These are phyloP conservation scores for Monilinia laxa DNA, from an alignment of 2,329 filamentous ascomycete species.

Conservation along the genomic window DNA sequence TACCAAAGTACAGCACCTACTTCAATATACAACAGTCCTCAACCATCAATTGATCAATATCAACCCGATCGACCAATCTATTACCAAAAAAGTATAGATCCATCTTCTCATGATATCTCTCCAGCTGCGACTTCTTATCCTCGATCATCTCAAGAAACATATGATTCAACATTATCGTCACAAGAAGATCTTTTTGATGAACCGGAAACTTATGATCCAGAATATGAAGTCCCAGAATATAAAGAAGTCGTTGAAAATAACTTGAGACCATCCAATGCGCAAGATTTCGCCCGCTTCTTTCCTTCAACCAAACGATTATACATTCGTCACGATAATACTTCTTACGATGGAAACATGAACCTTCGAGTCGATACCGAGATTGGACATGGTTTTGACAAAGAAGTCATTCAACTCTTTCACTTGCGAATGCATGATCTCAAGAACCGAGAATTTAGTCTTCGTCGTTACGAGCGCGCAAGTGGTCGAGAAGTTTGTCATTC, in stretches of 20 bases:
- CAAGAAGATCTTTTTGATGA: constrained; percentile 54
- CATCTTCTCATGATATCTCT: constrained; percentile 30
- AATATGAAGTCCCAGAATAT: constrained; percentile 42
- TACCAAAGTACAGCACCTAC: constrained; percentile 51
- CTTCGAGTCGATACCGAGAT: constrained; percentile 81
- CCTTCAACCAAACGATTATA: constrained; percentile 77
- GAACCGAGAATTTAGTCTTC: constrained; percentile 82
- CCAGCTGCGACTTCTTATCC: constrained; percentile 34
- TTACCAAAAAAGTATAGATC: constrained; percentile 21
- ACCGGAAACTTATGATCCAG: constrained; percentile 43
- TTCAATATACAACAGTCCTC: constrained; percentile 46
- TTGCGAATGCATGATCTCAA: constrained; percentile 90
- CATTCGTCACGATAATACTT: constrained; percentile 88
- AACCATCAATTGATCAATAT: constrained; percentile 33
- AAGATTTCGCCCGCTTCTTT: constrained; percentile 81
- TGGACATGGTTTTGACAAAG: constrained; percentile 52
- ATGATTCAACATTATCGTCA: constrained; percentile 70
- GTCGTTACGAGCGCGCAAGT: constrained; percentile 88
- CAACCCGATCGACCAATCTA: constrained; percentile 26
- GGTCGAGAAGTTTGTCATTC: constrained; percentile 91
- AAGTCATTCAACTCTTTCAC: constrained; percentile 79
- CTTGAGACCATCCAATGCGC: constrained; percentile 73
- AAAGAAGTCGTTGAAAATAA: constrained; percentile 63
- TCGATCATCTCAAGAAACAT: constrained; percentile 61
- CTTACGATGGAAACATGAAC: constrained; percentile 94